A percentile compares a stretch with the other conserved stretches of the same genome.
Conservation (phyloP, 2,329 filamentous ascomycete species). For the Fusarium duplospermum region DNA sequence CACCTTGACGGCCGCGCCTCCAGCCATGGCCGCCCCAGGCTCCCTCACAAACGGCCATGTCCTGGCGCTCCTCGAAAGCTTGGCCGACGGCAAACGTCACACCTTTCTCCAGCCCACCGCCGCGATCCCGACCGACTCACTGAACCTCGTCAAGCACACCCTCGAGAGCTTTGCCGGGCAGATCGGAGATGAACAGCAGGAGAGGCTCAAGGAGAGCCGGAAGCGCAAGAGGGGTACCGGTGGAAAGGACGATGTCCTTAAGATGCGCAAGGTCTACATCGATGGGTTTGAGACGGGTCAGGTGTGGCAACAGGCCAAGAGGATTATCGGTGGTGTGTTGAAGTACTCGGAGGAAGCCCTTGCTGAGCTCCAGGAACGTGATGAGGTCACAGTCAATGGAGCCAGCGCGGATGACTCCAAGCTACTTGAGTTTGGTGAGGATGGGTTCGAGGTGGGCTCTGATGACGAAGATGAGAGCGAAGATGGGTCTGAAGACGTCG, state of each 20-base stretch:
- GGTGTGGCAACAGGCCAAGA: conserved; percentile 92
- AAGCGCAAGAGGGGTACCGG: conserved; percentile 79
- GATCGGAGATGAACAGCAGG: conserved; percentile 78
- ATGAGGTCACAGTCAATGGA: conserved; percentile 57
- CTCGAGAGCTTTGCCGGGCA: conserved; percentile 82
- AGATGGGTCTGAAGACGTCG: conserved; percentile 46
- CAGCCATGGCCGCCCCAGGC: conserved; percentile 56
- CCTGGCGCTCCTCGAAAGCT: conserved; percentile 66
- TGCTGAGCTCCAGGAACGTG: conserved; percentile 60
- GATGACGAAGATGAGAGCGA: conserved; percentile 46
- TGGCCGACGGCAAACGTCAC: conserved; percentile 72
- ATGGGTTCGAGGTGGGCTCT: conserved; percentile 48
- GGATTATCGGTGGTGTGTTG: conserved; percentile 74
- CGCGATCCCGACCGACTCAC: conserved; percentile 74
- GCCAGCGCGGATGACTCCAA: conserved; percentile 51
- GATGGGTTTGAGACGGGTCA: conserved; percentile 90
- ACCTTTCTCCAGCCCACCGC: conserved; percentile 80
- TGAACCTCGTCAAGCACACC: conserved; percentile 82
- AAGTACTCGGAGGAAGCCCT: conserved; percentile 61
- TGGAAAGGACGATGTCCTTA: conserved; percentile 68
- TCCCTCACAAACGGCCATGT: conserved; percentile 52
- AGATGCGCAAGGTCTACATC: conserved; percentile 84
- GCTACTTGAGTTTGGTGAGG: conserved; percentile 42
- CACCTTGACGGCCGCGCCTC: conserved; percentile 66
- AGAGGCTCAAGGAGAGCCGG: conserved; percentile 75